Percentiles rank a stretch among this genome's conserved stretches.
Conservation (phyloP, 2,329 filamentous ascomycete genomes). For the Alternaria tenuissima region DNA sequence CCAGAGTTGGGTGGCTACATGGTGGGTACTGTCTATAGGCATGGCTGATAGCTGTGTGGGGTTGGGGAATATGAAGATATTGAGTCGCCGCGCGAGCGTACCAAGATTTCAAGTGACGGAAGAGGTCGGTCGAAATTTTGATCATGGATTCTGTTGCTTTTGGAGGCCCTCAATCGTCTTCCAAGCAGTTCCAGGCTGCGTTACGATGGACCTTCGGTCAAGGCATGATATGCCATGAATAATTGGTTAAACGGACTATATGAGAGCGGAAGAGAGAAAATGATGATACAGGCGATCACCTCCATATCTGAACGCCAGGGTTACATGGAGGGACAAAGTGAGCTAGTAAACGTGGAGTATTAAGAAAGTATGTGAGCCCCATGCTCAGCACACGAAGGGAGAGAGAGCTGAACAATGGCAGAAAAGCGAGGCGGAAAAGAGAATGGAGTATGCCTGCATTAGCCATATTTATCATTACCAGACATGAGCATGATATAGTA, state of each 20-base stretch:
- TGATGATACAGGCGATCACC: not conserved
- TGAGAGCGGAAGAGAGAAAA: not conserved
- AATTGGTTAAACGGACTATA: not conserved
- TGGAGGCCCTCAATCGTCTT: no score
- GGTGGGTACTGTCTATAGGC: not conserved
- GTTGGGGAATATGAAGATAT: not conserved
- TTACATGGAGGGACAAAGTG: not conserved
- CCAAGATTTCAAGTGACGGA: no score
- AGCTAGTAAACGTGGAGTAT: not conserved
- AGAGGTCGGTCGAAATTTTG: no score
- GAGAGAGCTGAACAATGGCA: not conserved
- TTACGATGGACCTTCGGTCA: not conserved
- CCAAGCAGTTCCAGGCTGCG: no score
- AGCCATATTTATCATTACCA: not conserved
- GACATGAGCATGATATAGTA: not conserved
- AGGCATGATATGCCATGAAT: not conserved
- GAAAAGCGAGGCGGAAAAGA: not conserved
- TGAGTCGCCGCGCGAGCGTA: no score
- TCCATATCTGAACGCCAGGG: not conserved
- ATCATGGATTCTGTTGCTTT: no score
- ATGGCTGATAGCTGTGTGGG: not conserved
- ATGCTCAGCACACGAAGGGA: not conserved
- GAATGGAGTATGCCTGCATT: not conserved
- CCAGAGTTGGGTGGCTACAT: no score
- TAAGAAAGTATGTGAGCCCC: not conserved